Evolutionary conservation across 768 basidiomycete genomes (phyloP).

Genomic region (Mycena venus): DNA sequence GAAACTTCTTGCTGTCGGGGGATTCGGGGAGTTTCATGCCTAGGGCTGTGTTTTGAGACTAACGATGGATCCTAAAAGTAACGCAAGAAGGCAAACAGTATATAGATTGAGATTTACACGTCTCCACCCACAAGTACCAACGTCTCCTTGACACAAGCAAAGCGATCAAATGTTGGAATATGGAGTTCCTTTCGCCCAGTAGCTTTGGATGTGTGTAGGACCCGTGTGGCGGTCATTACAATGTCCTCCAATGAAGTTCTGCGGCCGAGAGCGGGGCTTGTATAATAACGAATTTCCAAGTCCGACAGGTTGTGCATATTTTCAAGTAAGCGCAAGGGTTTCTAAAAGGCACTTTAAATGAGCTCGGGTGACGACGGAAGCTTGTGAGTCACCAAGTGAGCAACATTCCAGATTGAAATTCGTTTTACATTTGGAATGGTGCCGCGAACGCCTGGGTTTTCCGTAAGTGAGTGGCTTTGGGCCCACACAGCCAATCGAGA

Average conservation of each 20-base stretch:
- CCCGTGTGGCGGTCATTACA: neutral
- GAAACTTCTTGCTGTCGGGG: too few relatives aligned
- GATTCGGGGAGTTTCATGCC: too few relatives aligned
- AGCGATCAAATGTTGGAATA: neutral
- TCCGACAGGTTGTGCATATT: slow-evolving; percentile 16
- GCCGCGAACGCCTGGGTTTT: neutral
- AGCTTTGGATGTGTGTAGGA: slow-evolving; percentile 1
- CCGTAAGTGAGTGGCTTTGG: neutral
- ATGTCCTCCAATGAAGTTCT: neutral
- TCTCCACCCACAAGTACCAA: neutral
- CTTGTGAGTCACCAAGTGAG: neutral
- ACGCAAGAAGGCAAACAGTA: too few relatives aligned
- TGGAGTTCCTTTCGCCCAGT: neutral
- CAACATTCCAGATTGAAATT: neutral
- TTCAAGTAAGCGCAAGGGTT: neutral
- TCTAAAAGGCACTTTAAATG: neutral
- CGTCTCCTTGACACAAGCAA: neutral
- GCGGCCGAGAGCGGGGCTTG: fast-evolving
- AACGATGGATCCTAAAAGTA: too few relatives aligned
- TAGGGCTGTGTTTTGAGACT: too few relatives aligned
- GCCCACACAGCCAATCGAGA: neutral
- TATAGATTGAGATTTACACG: neutral
- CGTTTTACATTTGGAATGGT: neutral
- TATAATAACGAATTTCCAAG: neutral
- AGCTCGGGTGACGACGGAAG: neutral